These are phyloP conservation scores for Ceratocystis huliohia DNA, from an alignment of 2,329 filamentous ascomycete genomes.

Conservation along the genomic window DNA sequence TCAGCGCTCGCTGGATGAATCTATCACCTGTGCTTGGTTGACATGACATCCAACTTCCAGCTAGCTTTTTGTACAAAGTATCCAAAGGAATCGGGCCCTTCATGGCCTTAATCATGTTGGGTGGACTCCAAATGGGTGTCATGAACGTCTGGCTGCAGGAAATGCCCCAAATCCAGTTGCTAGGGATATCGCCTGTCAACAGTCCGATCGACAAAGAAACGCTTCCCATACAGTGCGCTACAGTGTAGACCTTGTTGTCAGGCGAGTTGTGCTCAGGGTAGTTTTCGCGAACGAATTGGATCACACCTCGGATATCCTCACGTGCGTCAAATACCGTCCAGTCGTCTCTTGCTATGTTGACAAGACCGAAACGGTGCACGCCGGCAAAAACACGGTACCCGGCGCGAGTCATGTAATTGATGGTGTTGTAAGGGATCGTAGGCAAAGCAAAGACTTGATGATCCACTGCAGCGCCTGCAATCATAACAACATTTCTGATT, in stretches of 20 bases:
- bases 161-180: conserved; percentile 44
- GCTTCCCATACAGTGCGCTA: conserved; percentile 52
- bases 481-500: conserved; percentile 43
- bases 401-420: conserved; percentile 48
- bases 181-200: conserved; percentile 47
- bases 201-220: conserved; percentile 47
- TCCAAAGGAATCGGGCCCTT: conserved; percentile 38
- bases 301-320: conserved; percentile 44
- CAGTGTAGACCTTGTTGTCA: conserved; percentile 38
- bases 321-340: conserved; percentile 50
- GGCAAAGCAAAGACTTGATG: conserved; percentile 51
- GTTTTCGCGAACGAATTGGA: conserved; percentile 38
- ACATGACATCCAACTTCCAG: conserved; percentile 45
- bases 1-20: conserved; percentile 38
- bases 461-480: conserved; percentile 50
- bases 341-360: conserved; percentile 37
- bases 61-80: conserved; percentile 35
- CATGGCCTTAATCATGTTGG: conserved; percentile 45
- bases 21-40: conserved; percentile 35
- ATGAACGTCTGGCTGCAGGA: conserved; percentile 51
- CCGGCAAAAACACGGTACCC: conserved; percentile 49
- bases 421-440: conserved; percentile 49
- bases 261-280: conserved; percentile 25
- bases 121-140: conserved; percentile 44
- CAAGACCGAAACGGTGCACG: conserved; percentile 45